Conservation (phyloP, 768 basidiomycete species). For the Gloeophyllum trabeum region DNA sequence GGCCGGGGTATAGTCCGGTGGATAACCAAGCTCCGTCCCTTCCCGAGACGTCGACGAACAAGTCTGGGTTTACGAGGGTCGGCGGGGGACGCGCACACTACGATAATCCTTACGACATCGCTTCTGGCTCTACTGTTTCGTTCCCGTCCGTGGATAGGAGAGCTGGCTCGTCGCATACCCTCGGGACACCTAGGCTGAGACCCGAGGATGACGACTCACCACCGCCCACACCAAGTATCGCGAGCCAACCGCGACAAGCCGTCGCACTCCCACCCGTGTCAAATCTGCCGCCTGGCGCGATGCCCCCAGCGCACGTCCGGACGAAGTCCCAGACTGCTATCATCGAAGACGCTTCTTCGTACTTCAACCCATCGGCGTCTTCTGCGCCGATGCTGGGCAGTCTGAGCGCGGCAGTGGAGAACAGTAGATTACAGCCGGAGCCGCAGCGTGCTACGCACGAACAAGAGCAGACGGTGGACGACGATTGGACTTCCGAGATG, state of each 20-base stretch:
- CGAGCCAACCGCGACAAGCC: slow-evolving; percentile 18
- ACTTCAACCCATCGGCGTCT: slow-evolving; percentile 1
- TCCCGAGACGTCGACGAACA: slow-evolving; percentile 7
- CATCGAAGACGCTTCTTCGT: slow-evolving; percentile 43
- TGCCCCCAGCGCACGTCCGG: slow-evolving; percentile 55
- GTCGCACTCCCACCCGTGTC: slow-evolving; percentile 13
- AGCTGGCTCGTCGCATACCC: background rate
- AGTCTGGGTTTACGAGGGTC: slow-evolving; percentile 74
- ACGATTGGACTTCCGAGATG: too few species aligned
- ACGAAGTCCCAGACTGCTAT: slow-evolving; percentile 80
- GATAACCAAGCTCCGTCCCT: slow-evolving; percentile 9
- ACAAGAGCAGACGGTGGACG: too few species aligned
- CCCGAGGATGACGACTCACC: slow-evolving; percentile 28
- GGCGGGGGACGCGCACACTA: slow-evolving; percentile 84
- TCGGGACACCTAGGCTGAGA: background rate
- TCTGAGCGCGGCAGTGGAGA: too few species aligned
- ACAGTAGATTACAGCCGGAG: too few species aligned
- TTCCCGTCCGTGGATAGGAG: slow-evolving; percentile 46
- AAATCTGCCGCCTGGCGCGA: slow-evolving; percentile 47
- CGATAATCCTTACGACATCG: slow-evolving; percentile 76
- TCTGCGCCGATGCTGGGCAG: too few species aligned
- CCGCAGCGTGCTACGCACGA: too few species aligned
- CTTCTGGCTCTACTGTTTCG: slow-evolving; percentile 32
- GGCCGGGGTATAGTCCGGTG: slow-evolving; percentile 36
- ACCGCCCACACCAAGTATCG: slow-evolving; percentile 41